These are phyloP conservation scores for Blastobotrys aristatus DNA, from an alignment of 1,139 yeast genomes.

Conservation along the genomic window DNA sequence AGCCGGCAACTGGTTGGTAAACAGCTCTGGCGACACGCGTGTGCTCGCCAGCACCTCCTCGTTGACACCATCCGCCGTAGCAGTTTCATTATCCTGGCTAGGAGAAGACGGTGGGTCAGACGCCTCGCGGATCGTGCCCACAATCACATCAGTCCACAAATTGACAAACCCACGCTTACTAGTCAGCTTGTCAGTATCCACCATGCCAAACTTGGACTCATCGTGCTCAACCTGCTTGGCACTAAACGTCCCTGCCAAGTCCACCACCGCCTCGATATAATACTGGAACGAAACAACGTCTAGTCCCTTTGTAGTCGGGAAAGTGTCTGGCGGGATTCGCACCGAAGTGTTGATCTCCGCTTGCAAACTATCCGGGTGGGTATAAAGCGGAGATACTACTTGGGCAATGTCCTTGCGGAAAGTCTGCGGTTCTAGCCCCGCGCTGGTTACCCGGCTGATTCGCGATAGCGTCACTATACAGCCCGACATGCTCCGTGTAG, in stretches of 20 bases:
- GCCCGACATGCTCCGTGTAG: conserved; percentile 68
- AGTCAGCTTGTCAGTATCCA: conserved; percentile 74
- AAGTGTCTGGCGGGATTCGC: conserved; percentile 76
- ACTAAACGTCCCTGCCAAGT: conserved; percentile 50
- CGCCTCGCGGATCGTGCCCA: conserved; percentile 63
- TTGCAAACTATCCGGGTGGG: conserved; percentile 60
- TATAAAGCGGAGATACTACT: conserved; percentile 68
- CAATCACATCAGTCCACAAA: conserved; percentile 67
- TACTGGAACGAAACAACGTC: conserved; percentile 77
- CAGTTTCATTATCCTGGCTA: neutral
- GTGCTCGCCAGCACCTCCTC: neutral
- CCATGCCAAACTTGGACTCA: conserved; percentile 19
- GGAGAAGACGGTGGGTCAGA: neutral
- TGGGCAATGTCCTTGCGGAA: conserved; percentile 83
- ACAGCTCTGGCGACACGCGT: conserved; percentile 1
- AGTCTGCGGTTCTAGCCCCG: conserved; percentile 52
- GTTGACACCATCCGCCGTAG: no score
- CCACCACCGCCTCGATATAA: conserved; percentile 74
- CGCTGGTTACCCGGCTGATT: conserved; percentile 69
- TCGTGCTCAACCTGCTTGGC: conserved; percentile 20
- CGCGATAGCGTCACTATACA: conserved; percentile 75
- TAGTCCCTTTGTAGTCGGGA: conserved; percentile 76
- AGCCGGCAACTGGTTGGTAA: neutral
- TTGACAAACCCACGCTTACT: conserved; percentile 72
- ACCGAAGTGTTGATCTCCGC: conserved; percentile 59